Conservation (phyloP, 208 protist species). For the Leptomonas pyrrhocoris region DNA sequence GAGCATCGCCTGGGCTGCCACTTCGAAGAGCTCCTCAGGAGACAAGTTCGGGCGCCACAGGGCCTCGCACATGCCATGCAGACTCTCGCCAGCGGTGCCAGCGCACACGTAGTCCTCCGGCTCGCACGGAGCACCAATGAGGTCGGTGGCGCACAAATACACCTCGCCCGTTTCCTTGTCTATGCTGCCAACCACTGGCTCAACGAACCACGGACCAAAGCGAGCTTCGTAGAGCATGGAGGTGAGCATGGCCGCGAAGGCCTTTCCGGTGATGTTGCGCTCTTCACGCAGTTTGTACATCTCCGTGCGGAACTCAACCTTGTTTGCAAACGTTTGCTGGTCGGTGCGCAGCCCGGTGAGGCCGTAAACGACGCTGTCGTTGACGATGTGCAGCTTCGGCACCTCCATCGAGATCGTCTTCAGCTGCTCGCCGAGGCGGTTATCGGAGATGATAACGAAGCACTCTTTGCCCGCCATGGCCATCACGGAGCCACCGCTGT, state of each 20-base stretch:
- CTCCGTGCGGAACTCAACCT: constrained; percentile 86
- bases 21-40: constrained; percentile 97
- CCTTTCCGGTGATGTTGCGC: constrained; percentile 89
- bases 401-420: constrained; percentile 97
- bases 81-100: constrained; percentile 95
- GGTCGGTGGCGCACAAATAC: constrained; percentile 95
- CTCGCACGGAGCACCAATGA: constrained; percentile 95
- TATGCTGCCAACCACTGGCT: constrained; percentile 98
- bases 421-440: constrained; percentile 95
- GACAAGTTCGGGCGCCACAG: constrained; percentile 95
- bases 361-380: constrained; percentile 94
- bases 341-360: constrained; percentile 97
- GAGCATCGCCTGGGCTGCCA: constrained; percentile 94
- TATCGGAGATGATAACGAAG: constrained; percentile 98
- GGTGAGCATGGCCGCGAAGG: constrained; percentile 74
- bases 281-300: constrained; percentile 93
- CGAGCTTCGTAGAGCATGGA: constrained; percentile 94
- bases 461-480: constrained; percentile 99
- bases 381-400: constrained; percentile 96
- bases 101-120: constrained; percentile 97
- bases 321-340: constrained; percentile 95
- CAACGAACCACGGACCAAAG: constrained; percentile 98
- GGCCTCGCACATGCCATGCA: constrained; percentile 98
- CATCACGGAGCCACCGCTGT: constrained; percentile 97
- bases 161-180: constrained; percentile 93